phyloP scores from a whole-genome alignment of 176 grass and related monocot genomes.

The Eremochloa ophiuroides region DNA sequence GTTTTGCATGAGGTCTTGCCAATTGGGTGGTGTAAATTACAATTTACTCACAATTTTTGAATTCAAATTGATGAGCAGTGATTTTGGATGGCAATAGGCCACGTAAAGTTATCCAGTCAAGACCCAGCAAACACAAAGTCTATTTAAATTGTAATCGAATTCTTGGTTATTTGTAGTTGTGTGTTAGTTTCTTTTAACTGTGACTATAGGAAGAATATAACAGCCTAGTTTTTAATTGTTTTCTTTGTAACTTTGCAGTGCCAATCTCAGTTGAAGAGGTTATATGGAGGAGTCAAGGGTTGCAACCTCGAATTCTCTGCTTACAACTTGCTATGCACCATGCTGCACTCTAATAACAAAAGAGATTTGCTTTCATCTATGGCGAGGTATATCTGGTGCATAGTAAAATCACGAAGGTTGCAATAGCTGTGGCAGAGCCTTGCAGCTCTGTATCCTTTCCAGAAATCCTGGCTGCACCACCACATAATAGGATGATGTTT shows the following conservation, averaged over 20 bases:
- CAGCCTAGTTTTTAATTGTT: constrained; percentile 14
- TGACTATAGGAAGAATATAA: neutral
- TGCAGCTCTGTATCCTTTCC: neutral
- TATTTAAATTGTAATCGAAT: no score
- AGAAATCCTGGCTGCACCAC: neutral
- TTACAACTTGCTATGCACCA: constrained; percentile 74
- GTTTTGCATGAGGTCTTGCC: no score
- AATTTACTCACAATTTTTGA: no score
- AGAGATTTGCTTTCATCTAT: constrained; percentile 80
- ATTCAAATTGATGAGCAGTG: no score
- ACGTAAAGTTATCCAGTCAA: no score
- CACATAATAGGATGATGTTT: neutral
- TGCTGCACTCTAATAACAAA: constrained; percentile 81
- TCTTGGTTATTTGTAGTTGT: neutral
- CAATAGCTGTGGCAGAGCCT: neutral
- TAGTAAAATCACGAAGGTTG: constrained; percentile 11
- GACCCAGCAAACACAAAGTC: no score
- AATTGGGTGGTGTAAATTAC: no score
- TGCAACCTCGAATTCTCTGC: constrained; percentile 81
- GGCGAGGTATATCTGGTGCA: constrained; percentile 55
- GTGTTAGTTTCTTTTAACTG: neutral
- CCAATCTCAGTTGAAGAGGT: constrained; percentile 80
- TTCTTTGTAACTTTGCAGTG: constrained; percentile 63
- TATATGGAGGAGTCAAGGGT: constrained; percentile 68
- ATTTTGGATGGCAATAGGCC: no score